Percentiles rank a stretch among this genome's conserved stretches.
Evolutionary conservation across 164 flowering plant genomes (phyloP).

Genomic region (Saururus chinensis): DNA sequence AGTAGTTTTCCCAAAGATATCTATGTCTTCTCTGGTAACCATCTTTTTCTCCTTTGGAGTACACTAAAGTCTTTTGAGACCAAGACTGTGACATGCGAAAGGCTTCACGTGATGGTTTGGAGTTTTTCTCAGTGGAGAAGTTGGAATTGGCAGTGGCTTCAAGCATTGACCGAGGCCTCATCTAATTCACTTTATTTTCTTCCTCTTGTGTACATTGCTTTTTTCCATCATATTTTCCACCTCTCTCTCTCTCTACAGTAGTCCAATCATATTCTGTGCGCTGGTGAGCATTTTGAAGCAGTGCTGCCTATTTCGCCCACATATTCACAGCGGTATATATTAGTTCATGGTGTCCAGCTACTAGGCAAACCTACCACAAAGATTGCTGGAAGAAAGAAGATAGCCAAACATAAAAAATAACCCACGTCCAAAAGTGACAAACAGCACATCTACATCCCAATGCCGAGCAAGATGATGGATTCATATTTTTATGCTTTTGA

Average conservation of each 20-base stretch:
- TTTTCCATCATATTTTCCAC: not conserved
- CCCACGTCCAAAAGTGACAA: conserved; percentile 5
- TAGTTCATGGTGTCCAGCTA: conserved; percentile 23
- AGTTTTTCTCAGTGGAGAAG: conserved; percentile 21
- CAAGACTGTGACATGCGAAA: conserved; percentile 24
- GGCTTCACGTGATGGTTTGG: conserved; percentile 38
- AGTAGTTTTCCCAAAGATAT: conserved; percentile 8
- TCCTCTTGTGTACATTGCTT: not conserved
- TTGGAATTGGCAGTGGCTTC: conserved; percentile 19
- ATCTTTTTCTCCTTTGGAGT: conserved; percentile 12
- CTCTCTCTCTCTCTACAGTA: conserved; percentile 2
- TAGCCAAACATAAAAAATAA: conserved; percentile 1
- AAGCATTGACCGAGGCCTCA: conserved; percentile 17
- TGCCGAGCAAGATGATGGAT: too few relatives aligned
- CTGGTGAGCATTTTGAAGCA: conserved; percentile 15
- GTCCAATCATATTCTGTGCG: conserved; percentile 10
- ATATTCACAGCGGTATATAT: conserved; percentile 8
- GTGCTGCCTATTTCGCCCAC: conserved; percentile 4
- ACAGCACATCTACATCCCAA: not conserved
- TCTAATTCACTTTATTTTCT: not conserved
- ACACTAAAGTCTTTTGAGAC: conserved; percentile 18
- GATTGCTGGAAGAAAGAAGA: not conserved
- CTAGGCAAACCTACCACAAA: conserved; percentile 10
- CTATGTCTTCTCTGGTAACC: conserved; percentile 12
- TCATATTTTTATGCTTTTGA: not conserved